phyloP scores from a whole-genome alignment of 441 rosid genomes.

The Pelargonium cotyledonis region DNA sequence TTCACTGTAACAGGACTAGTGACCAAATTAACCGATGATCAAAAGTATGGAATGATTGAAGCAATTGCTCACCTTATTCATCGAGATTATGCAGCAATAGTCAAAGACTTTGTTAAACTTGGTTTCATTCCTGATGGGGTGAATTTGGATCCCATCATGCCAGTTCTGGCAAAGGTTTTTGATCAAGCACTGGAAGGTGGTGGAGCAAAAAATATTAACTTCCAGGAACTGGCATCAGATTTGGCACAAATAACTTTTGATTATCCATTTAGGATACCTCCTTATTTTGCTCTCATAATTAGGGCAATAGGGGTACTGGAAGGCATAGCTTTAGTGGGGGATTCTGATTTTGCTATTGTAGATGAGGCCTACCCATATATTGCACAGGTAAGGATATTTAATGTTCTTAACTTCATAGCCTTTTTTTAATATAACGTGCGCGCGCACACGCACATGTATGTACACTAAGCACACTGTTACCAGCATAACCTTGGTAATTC shows the following conservation, averaged over 20 bases:
- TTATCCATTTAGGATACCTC: slow-evolving; percentile 97
- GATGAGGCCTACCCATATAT: slow-evolving; percentile 98
- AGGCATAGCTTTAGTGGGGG: slow-evolving; percentile 94
- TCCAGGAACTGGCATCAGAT: slow-evolving; percentile 95
- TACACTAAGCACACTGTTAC: too few relatives aligned
- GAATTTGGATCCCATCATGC: slow-evolving; percentile 92
- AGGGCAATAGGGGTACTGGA: slow-evolving; percentile 96
- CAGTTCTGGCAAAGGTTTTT: slow-evolving; percentile 91
- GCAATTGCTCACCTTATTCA: slow-evolving; percentile 97
- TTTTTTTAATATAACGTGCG: neutral
- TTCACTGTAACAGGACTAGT: slow-evolving; percentile 63
- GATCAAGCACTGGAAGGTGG: slow-evolving; percentile 99
- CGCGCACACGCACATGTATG: too few relatives aligned
- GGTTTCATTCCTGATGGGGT: slow-evolving; percentile 93
- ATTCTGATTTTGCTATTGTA: slow-evolving; percentile 90
- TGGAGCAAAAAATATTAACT: slow-evolving; percentile 85
- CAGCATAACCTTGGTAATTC: neutral
- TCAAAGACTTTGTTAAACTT: slow-evolving; percentile 92
- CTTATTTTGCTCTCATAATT: slow-evolving; percentile 91
- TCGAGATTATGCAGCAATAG: slow-evolving; percentile 83
- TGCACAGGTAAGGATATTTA: slow-evolving; percentile 61
- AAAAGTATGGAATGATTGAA: slow-evolving; percentile 98
- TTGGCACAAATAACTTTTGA: slow-evolving; percentile 95
- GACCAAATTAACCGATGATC: slow-evolving; percentile 87
- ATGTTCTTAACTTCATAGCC: neutral